Conservation (phyloP, 345 rosid genomes). For the Angophora floribunda region DNA sequence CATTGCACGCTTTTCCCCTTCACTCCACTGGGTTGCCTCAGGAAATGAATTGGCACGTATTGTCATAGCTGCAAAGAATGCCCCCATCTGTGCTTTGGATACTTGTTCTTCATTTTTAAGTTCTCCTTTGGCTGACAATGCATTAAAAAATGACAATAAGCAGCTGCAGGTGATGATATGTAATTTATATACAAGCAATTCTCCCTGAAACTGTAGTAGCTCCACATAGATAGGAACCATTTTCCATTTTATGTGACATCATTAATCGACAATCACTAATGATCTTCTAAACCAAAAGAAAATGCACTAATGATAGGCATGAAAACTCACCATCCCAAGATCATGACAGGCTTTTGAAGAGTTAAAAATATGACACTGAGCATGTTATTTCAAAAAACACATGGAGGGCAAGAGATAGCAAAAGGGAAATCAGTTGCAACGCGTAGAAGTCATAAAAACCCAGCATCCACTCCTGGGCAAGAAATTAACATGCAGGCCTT, state of each 20-base stretch:
- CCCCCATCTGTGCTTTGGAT: conserved; percentile 87
- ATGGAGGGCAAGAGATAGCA: not conserved
- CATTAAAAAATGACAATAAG: not conserved
- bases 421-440: not conserved
- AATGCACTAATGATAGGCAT: not conserved
- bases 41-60: conserved; percentile 92
- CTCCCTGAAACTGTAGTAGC: not conserved
- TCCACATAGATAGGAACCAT: not conserved
- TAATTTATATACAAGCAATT: not conserved
- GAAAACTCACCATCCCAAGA: not conserved
- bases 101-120: conserved; percentile 68
- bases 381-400: not conserved
- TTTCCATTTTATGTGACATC: not conserved
- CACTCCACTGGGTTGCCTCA: conserved; percentile 91
- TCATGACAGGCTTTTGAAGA: not conserved
- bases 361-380: not conserved
- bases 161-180: not conserved
- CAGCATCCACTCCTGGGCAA: not conserved
- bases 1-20: conserved; percentile 78
- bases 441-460: not conserved
- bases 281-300: not conserved
- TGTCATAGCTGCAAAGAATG: conserved; percentile 93
- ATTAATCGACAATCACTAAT: not conserved
- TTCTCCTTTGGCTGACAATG: conserved; percentile 56
- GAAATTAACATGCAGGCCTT: not conserved